Percentiles rank a stretch among this genome's conserved stretches.
These are phyloP conservation scores for Penicillium simplicissimum DNA, from an alignment of 495 filamentous ascomycete genomes.

Conservation along the genomic window DNA sequence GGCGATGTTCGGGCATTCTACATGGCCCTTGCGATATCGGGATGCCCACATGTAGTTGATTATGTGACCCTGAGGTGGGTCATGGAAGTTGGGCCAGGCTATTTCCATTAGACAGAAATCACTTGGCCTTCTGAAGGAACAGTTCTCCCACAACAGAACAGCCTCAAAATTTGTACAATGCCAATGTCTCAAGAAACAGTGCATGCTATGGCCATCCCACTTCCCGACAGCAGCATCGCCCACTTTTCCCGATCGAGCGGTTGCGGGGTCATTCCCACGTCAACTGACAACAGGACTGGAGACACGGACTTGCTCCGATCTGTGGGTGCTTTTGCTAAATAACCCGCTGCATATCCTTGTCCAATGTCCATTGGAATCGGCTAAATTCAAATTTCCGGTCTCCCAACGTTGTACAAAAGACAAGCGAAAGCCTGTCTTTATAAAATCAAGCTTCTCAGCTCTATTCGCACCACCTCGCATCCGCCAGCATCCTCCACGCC, in stretches of 20 bases:
- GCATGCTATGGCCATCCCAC: not conserved
- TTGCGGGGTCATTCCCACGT: constrained; percentile 6
- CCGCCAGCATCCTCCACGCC: not conserved
- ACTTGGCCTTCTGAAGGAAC: not conserved
- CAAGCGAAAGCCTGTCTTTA: not conserved
- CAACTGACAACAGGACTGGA: too few species aligned
- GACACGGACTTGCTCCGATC: constrained; percentile 5
- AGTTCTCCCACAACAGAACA: too few species aligned
- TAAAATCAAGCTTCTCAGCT: not conserved
- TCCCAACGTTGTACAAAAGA: not conserved
- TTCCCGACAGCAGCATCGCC: not conserved
- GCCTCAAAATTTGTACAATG: not conserved
- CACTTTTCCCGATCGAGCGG: not conserved
- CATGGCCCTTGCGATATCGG: not conserved
- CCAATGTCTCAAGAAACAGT: not conserved
- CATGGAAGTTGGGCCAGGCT: too few species aligned
- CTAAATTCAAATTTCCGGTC: not conserved
- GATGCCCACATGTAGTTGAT: too few species aligned
- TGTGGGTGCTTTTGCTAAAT: constrained; percentile 2
- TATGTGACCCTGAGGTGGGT: too few species aligned
- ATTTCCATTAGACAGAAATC: not conserved
- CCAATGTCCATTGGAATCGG: not conserved
- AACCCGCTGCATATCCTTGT: not conserved
- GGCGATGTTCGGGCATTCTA: not conserved
- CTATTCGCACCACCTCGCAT: not conserved